phyloP scores from a whole-genome alignment of 2,329 filamentous ascomycete species.

The Orbilia quercus region DNA sequence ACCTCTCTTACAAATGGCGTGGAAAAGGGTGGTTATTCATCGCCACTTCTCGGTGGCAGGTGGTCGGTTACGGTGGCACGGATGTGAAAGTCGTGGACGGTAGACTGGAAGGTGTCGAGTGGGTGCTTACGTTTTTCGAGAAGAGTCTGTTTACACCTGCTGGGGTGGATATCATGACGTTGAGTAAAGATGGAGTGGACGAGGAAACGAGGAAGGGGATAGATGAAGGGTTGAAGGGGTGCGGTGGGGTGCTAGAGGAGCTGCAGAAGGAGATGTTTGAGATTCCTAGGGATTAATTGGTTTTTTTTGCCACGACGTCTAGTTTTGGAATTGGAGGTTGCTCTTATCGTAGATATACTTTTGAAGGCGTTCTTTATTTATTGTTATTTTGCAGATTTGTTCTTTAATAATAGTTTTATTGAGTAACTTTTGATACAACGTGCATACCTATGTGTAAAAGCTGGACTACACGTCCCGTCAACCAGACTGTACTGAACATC shows the following conservation, averaged over 20 bases:
- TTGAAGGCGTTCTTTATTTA: no score
- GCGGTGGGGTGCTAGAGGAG: slow-evolving; percentile 68
- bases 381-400: no score
- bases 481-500: no score
- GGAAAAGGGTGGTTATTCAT: slow-evolving; percentile 80
- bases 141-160: slow-evolving; percentile 85
- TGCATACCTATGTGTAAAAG: no score
- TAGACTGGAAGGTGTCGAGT: slow-evolving; percentile 65
- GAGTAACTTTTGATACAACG: no score
- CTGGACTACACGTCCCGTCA: no score
- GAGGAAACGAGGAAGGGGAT: slow-evolving; percentile 70
- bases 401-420: no score
- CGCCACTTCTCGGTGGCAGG: slow-evolving; percentile 81
- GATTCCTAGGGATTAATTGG: slow-evolving; percentile 46
- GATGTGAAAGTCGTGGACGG: slow-evolving; percentile 62
- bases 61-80: slow-evolving; percentile 78
- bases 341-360: no score
- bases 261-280: slow-evolving; percentile 68
- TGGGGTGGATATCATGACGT: slow-evolving; percentile 81
- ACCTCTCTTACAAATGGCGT: slow-evolving; percentile 76
- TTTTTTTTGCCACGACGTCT: no score
- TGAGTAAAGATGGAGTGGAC: slow-evolving; percentile 71
- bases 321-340: no score
- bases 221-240: slow-evolving; percentile 67
- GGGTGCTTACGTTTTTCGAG: slow-evolving; percentile 86